A percentile compares a stretch with the other conserved stretches of the same genome.
These are phyloP conservation scores for Colletotrichum gigasporum DNA, from an alignment of 2,329 filamentous ascomycete species.

Conservation along the genomic window DNA sequence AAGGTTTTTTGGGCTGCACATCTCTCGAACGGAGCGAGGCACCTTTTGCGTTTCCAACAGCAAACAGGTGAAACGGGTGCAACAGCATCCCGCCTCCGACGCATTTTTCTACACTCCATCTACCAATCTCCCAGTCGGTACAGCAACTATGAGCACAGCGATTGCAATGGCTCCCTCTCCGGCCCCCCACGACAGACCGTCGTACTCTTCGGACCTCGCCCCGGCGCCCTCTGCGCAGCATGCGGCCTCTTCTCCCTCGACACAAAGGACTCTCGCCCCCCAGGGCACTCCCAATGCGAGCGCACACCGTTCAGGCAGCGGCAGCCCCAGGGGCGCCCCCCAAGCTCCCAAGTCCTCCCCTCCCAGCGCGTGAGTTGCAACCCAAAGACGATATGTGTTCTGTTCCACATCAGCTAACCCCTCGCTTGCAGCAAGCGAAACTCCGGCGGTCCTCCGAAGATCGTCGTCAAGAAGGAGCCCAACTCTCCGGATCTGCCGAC, in stretches of 20 bases:
- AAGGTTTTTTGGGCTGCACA: neutral
- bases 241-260: slow-evolving; percentile 53
- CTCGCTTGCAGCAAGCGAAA: slow-evolving; percentile 55
- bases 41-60: slow-evolving; percentile 4
- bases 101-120: neutral
- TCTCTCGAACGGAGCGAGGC: neutral
- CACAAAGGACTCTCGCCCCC: slow-evolving; percentile 51
- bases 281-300: slow-evolving; percentile 54
- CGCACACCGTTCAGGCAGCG: slow-evolving; percentile 60
- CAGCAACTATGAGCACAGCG: slow-evolving; percentile 69
- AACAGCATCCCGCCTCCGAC: slow-evolving; percentile 18
- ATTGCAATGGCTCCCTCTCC: slow-evolving; percentile 76
- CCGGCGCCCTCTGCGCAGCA: slow-evolving; percentile 39
- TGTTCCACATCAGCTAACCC: slow-evolving; percentile 13
- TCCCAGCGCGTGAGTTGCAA: slow-evolving; percentile 63
- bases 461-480: slow-evolving; percentile 96
- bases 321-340: slow-evolving; percentile 59
- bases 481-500: slow-evolving; percentile 82
- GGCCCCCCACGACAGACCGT: slow-evolving; percentile 71
- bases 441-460: slow-evolving; percentile 73
- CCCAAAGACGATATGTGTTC: slow-evolving; percentile 13
- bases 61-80: slow-evolving; percentile 16
- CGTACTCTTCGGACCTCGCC: slow-evolving; percentile 62
- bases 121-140: neutral
- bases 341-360: slow-evolving; percentile 63